Conservation (phyloP, 202 grass and related monocot species). For the Hordeum pubiflorum region DNA sequence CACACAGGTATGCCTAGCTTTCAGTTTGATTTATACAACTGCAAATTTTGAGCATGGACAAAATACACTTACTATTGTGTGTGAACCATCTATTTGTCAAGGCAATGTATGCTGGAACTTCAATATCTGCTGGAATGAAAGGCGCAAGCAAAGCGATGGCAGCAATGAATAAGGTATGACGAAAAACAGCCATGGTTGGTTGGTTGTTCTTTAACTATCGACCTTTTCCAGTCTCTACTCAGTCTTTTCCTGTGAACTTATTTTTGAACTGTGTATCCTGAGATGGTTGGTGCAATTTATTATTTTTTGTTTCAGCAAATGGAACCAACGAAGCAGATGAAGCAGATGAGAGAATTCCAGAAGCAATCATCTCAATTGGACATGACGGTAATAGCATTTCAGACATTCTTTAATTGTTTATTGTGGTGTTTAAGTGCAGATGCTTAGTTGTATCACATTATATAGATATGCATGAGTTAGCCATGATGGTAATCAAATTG, state of each 20-base stretch:
- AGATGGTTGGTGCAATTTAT: background rate
- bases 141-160: slow-evolving; percentile 99
- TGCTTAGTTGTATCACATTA: background rate
- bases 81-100: slow-evolving; percentile 33
- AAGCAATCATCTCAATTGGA: slow-evolving; percentile 94
- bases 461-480: background rate
- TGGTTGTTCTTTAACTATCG: slow-evolving; percentile 8
- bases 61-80: background rate
- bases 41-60: background rate
- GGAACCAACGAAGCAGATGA: slow-evolving; percentile 86
- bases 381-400: slow-evolving; percentile 77
- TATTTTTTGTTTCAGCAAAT: slow-evolving; percentile 75
- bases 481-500: background rate
- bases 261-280: slow-evolving; percentile 12
- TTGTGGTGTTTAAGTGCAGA: background rate
- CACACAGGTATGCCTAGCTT: slow-evolving; percentile 52
- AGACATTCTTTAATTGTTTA: background rate
- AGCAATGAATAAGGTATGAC: slow-evolving; percentile 93
- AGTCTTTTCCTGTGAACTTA: slow-evolving; percentile 18
- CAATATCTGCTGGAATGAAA: slow-evolving; percentile 99
- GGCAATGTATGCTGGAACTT: slow-evolving; percentile 94
- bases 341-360: slow-evolving; percentile 96
- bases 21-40: slow-evolving; percentile 1
- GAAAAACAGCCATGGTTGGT: slow-evolving; percentile 15
- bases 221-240: background rate